Conservation (phyloP, 306 rosid species). For the Vigna trinervia region DNA sequence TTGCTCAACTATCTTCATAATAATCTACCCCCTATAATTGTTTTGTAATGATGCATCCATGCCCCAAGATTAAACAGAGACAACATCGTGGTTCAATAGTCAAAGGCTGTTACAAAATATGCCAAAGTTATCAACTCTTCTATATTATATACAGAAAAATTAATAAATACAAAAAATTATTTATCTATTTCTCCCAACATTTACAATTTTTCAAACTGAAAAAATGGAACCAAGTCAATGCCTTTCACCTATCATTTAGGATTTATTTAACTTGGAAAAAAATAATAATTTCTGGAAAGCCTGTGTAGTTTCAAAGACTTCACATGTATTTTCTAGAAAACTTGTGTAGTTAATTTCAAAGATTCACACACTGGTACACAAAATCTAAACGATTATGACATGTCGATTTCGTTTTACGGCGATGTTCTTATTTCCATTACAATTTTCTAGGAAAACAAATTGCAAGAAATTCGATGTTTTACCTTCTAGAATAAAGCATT, state of each 20-base stretch:
- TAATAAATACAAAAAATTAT: neutral
- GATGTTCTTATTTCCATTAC: neutral
- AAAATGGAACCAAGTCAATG: neutral
- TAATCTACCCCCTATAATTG: too few species aligned
- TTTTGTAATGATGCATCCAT: too few species aligned
- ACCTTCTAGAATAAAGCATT: neutral
- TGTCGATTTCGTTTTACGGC: neutral
- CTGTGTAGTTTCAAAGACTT: constrained; percentile 12
- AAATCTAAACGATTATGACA: neutral
- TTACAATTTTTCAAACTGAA: neutral
- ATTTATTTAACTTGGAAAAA: neutral
- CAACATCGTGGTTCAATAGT: neutral
- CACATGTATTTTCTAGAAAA: constrained; percentile 10
- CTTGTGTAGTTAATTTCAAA: constrained; percentile 7
- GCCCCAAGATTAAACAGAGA: too few species aligned
- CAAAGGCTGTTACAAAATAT: neutral
- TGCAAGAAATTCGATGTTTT: neutral
- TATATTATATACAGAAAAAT: neutral
- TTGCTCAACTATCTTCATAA: too few species aligned
- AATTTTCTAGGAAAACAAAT: neutral
- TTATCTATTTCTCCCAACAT: neutral
- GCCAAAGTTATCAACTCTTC: neutral
- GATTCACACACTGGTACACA: neutral
- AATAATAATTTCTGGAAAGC: neutral
- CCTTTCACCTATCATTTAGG: neutral